These are phyloP conservation scores for Malus fusca DNA, from an alignment of 306 rosid genomes.

Conservation along the genomic window DNA sequence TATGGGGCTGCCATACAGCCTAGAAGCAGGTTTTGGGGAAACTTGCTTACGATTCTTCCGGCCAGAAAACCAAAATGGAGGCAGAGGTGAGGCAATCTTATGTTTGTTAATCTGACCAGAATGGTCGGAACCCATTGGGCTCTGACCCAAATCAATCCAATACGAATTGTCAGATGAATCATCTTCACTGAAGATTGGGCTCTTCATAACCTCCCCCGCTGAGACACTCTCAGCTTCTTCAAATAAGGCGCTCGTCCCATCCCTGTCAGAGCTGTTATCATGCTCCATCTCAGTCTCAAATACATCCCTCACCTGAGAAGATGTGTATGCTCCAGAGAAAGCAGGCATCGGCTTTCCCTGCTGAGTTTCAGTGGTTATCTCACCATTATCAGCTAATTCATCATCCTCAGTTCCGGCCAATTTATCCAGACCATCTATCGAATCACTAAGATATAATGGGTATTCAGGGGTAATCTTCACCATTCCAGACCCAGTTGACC, in stretches of 20 bases:
- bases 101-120: conserved; percentile 45
- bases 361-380: conserved; percentile 48
- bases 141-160: conserved; percentile 97
- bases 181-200: conserved; percentile 94
- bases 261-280: conserved; percentile 78
- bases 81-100: conserved; percentile 67
- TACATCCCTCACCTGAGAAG: conserved; percentile 87
- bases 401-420: conserved; percentile 56
- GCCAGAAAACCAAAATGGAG: conserved; percentile 59
- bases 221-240: conserved; percentile 90
- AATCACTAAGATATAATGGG: conserved; percentile 83
- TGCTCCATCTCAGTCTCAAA: conserved; percentile 88
- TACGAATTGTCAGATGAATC: conserved; percentile 82
- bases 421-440: conserved; percentile 67
- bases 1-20: conserved; percentile 64
- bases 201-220: conserved; percentile 85
- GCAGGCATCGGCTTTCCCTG: conserved; percentile 70
- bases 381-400: conserved; percentile 39
- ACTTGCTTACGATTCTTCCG: conserved; percentile 44
- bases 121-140: conserved; percentile 82
- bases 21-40: conserved; percentile 62
- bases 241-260: conserved; percentile 87
- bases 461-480: conserved; percentile 90
- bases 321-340: conserved; percentile 86
- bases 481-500: conserved; percentile 89